These are phyloP conservation scores for Clausena lansium DNA, from an alignment of 345 rosid genomes.

Conservation along the genomic window DNA sequence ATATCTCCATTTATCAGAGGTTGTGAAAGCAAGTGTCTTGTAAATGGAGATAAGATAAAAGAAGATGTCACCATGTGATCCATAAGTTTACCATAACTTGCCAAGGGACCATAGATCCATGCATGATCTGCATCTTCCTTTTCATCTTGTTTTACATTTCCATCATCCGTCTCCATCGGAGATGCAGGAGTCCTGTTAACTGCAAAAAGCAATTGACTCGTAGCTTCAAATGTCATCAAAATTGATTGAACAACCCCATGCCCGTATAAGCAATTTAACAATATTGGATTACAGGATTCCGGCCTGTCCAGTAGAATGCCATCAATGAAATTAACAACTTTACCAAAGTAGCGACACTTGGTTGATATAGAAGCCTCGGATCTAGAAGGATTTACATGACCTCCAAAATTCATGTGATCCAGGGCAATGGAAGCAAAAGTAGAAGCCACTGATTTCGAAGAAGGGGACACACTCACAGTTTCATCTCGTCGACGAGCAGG, in stretches of 20 bases:
- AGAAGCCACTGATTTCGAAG: slow-evolving; percentile 81
- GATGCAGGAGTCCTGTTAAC: slow-evolving; percentile 69
- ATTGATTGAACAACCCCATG: slow-evolving; percentile 77
- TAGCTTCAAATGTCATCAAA: slow-evolving; percentile 94
- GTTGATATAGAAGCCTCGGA: slow-evolving; percentile 65
- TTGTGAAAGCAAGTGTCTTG: slow-evolving; percentile 79
- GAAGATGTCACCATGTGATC: slow-evolving; percentile 95
- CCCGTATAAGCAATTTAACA: slow-evolving; percentile 77
- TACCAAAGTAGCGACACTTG: slow-evolving; percentile 93
- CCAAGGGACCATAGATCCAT: slow-evolving; percentile 93
- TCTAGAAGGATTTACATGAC: slow-evolving; percentile 50
- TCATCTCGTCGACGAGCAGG: slow-evolving; percentile 97
- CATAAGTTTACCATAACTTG: slow-evolving; percentile 89
- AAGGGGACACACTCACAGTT: slow-evolving; percentile 67
- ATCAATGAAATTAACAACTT: slow-evolving; percentile 86
- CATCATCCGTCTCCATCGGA: slow-evolving; percentile 91
- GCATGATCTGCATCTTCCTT: slow-evolving; percentile 67
- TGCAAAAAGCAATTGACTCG: slow-evolving; percentile 76
- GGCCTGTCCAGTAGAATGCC: slow-evolving; percentile 81
- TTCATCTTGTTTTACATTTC: slow-evolving; percentile 55
- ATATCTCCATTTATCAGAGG: slow-evolving; percentile 62
- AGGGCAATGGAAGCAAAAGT: slow-evolving; percentile 73
- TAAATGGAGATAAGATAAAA: slow-evolving; percentile 75
- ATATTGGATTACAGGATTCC: slow-evolving; percentile 86
- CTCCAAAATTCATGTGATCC: slow-evolving; percentile 77